A percentile compares a stretch with the other conserved stretches of the same genome.
Evolutionary conservation across 495 filamentous ascomycete species (phyloP).

Genomic region (Ascodesmis nigricans): DNA sequence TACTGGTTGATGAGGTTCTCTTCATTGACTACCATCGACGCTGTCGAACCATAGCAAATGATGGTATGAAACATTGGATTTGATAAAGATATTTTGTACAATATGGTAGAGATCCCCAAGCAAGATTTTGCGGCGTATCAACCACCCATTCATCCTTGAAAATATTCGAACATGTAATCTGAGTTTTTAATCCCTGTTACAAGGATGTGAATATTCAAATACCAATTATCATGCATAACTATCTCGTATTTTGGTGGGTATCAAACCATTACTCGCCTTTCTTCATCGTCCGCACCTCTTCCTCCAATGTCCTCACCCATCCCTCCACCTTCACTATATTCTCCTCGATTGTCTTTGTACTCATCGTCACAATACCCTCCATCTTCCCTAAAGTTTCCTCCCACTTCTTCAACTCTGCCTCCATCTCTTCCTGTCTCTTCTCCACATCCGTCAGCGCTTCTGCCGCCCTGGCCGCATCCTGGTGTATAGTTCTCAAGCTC

Average conservation of each 20-base stretch:
- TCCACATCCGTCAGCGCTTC: conserved; percentile 56
- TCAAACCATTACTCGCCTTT: neutral
- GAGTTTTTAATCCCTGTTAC: neutral
- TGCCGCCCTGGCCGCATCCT: conserved; percentile 68
- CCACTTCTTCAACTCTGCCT: conserved; percentile 65
- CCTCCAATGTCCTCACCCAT: conserved; percentile 79
- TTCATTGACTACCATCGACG: neutral
- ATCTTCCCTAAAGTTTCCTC: conserved; percentile 57
- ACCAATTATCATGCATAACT: too few species aligned
- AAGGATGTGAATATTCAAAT: neutral
- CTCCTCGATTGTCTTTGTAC: conserved; percentile 42
- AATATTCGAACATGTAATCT: neutral
- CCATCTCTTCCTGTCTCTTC: conserved; percentile 61
- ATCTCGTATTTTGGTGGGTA: neutral
- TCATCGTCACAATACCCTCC: conserved; percentile 46
- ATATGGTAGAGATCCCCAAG: too few species aligned
- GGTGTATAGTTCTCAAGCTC: conserved; percentile 64
- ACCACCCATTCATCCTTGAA: neutral
- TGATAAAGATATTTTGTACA: too few species aligned
- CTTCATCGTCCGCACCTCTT: conserved; percentile 30
- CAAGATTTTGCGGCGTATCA: too few species aligned
- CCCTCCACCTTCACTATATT: conserved; percentile 65
- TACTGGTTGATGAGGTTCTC: neutral
- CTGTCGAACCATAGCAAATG: too few species aligned
- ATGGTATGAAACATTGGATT: too few species aligned